phyloP scores from a whole-genome alignment of 2,329 filamentous ascomycete genomes.

The Cordyceps pruinosa region DNA sequence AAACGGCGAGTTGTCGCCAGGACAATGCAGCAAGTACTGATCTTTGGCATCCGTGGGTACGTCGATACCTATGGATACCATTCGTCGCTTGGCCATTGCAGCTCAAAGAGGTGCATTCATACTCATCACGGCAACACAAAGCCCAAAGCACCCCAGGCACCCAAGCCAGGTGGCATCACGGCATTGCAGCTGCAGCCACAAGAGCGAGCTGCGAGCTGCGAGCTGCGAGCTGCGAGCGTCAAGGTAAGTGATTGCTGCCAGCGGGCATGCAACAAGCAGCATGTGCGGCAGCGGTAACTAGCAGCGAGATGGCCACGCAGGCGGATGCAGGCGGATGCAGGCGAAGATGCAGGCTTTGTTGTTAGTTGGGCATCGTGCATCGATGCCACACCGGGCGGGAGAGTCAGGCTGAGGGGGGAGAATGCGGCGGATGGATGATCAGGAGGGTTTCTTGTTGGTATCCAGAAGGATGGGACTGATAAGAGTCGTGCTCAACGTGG shows the following conservation, averaged over 20 bases:
- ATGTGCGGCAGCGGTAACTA: neutral
- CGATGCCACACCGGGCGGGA: slow-evolving; percentile 5
- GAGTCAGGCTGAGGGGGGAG: slow-evolving; percentile 1
- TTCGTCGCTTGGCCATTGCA: no score
- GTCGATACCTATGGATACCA: no score
- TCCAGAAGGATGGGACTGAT: neutral
- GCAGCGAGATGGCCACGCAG: slow-evolving; percentile 8
- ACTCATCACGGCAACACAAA: neutral
- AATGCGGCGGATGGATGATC: neutral
- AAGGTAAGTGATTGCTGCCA: neutral
- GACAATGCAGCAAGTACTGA: neutral
- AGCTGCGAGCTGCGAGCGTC: neutral
- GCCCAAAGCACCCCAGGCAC: slow-evolving; percentile 1
- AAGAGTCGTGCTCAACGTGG: neutral
- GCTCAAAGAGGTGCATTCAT: neutral
- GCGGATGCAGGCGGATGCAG: neutral
- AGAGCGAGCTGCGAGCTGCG: neutral
- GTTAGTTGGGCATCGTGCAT: slow-evolving; percentile 8
- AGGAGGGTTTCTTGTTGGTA: neutral
- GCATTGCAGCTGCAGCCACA: slow-evolving; percentile 9
- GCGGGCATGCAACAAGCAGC: slow-evolving; percentile 3
- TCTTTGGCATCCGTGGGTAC: no score
- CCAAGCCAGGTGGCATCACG: slow-evolving; percentile 3
- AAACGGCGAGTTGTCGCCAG: neutral
- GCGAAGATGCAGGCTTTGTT: slow-evolving; percentile 5